These are phyloP conservation scores for Tulasnella sp. DNA, from an alignment of 768 basidiomycete genomes.

Conservation along the genomic window DNA sequence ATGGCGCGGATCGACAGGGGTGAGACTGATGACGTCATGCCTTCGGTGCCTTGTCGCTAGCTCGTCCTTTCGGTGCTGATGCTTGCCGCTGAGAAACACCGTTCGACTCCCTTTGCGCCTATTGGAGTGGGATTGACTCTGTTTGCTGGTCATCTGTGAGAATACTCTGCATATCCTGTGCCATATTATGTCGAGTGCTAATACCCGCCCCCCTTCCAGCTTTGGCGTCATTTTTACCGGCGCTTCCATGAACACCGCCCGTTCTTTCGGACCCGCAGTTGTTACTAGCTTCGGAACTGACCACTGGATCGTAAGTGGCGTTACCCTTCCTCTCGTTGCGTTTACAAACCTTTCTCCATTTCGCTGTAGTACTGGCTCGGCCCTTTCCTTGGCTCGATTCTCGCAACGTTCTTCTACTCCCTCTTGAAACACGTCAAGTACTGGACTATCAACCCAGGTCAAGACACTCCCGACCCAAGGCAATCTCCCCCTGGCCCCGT, in stretches of 20 bases:
- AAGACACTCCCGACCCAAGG: slow-evolving; percentile 24
- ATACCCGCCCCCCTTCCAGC: not conserved
- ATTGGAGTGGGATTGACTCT: slow-evolving; percentile 22
- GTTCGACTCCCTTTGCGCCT: slow-evolving; percentile 20
- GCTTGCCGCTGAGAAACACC: slow-evolving; percentile 25
- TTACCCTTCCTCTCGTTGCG: not conserved
- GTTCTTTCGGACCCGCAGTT: slow-evolving; percentile 25
- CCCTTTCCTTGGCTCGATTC: slow-evolving; percentile 30
- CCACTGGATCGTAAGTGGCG: slow-evolving; percentile 16
- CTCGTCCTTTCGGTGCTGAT: slow-evolving; percentile 23
- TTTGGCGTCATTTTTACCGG: slow-evolving; percentile 24
- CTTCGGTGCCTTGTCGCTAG: not conserved
- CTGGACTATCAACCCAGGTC: slow-evolving; percentile 30
- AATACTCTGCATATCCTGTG: not conserved
- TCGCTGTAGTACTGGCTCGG: slow-evolving; percentile 27
- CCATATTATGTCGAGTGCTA: no score
- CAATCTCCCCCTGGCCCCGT: slow-evolving; percentile 8
- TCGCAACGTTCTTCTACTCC: slow-evolving; percentile 28
- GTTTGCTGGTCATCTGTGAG: slow-evolving; percentile 22
- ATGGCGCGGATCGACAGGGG: not conserved
- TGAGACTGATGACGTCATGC: not conserved
- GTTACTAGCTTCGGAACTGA: slow-evolving; percentile 20
- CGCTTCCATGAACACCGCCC: slow-evolving; percentile 25
- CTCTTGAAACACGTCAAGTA: slow-evolving; percentile 23
- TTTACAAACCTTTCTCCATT: not conserved